Conservation (phyloP, 225 moss, liverwort and hornwort genomes). For the Neckera pumila region DNA sequence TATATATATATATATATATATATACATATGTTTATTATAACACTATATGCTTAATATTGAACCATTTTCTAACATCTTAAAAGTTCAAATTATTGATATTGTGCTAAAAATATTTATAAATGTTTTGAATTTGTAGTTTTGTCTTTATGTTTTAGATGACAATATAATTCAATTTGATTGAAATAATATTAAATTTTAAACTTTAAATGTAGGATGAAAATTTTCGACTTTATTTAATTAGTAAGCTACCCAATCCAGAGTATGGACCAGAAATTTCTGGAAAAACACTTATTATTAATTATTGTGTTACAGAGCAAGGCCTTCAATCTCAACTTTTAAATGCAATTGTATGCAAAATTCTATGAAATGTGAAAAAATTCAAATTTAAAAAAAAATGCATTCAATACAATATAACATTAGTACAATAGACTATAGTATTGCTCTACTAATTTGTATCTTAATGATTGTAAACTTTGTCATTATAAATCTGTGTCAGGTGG, state of each 20-base stretch:
- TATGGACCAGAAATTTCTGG: slow-evolving; percentile 89
- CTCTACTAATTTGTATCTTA: neutral
- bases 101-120: too few species aligned
- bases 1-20: too few species aligned
- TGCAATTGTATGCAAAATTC: slow-evolving; percentile 33
- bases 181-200: neutral
- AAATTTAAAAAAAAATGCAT: neutral
- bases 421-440: neutral
- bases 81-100: neutral
- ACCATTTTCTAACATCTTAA: neutral
- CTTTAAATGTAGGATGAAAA: slow-evolving; percentile 47
- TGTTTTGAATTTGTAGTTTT: neutral
- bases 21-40: neutral
- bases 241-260: slow-evolving; percentile 74
- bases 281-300: slow-evolving; percentile 87
- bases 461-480: neutral
- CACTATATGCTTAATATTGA: neutral
- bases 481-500: slow-evolving; percentile 29
- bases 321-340: slow-evolving; percentile 89
- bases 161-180: neutral
- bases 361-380: neutral
- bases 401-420: neutral
- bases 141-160: neutral
- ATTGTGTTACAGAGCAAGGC: slow-evolving; percentile 86
- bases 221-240: slow-evolving; percentile 77